Conservation (phyloP, 805 yeast genomes). For the Sugiyamaella qingdaonensis region DNA sequence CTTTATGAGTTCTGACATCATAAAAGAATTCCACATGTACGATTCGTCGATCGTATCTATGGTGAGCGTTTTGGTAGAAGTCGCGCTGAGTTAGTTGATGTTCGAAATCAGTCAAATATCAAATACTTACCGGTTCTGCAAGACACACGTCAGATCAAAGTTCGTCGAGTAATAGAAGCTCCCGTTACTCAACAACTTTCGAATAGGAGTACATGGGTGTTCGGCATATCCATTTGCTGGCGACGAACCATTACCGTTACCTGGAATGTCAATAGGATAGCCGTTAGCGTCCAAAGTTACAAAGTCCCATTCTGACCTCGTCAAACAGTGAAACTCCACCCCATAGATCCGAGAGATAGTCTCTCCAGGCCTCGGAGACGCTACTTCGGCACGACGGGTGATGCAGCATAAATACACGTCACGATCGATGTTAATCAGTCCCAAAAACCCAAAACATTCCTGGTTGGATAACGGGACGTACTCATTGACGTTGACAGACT, state of each 20-base stretch:
- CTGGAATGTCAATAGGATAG: slow-evolving; percentile 43
- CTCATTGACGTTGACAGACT: slow-evolving; percentile 35
- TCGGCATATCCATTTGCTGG: slow-evolving; percentile 31
- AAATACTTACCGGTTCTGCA: slow-evolving; percentile 56
- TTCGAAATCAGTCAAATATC: slow-evolving; percentile 18
- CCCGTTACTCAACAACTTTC: slow-evolving; percentile 76
- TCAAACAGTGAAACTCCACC: slow-evolving; percentile 84
- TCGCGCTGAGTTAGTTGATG: background rate
- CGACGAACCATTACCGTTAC: slow-evolving; percentile 32
- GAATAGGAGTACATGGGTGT: slow-evolving; percentile 81
- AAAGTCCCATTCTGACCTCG: slow-evolving; percentile 74
- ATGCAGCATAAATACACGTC: slow-evolving; percentile 75
- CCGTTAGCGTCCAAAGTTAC: slow-evolving; percentile 66
- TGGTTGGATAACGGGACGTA: slow-evolving; percentile 38
- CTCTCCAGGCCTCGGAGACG: slow-evolving; percentile 76
- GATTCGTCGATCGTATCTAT: slow-evolving; percentile 62
- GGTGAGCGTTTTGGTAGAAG: slow-evolving; percentile 8
- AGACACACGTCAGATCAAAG: slow-evolving; percentile 83
- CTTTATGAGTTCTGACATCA: slow-evolving; percentile 76
- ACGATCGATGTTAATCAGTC: slow-evolving; percentile 65
- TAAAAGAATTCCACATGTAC: slow-evolving; percentile 95
- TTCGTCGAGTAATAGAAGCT: slow-evolving; percentile 89
- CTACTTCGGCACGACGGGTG: slow-evolving; percentile 71
- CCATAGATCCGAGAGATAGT: slow-evolving; percentile 71
- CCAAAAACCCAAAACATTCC: slow-evolving; percentile 57